Conservation (phyloP, 192 early-diverging fungal species). For the Linnemannia schmuckeri region DNA sequence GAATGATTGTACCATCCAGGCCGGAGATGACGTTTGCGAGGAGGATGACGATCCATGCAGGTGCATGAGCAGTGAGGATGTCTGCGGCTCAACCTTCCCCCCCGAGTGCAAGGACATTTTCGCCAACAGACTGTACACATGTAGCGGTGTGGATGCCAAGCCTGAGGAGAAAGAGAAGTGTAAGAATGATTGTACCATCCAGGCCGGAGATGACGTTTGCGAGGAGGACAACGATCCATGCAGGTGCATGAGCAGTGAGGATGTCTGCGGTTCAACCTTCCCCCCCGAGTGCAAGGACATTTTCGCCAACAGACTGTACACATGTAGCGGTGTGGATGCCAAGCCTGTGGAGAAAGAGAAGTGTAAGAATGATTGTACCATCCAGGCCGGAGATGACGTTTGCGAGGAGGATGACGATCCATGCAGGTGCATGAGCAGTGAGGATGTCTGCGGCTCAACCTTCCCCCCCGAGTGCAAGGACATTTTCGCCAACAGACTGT, state of each 20-base stretch:
- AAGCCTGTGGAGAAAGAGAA: neutral
- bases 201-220: neutral
- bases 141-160: neutral
- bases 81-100: constrained; percentile 12
- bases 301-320: constrained; percentile 1
- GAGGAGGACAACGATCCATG: neutral
- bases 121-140: neutral
- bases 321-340: neutral
- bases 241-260: neutral
- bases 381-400: neutral
- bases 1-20: neutral
- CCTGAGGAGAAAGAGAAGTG: neutral
- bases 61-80: neutral
- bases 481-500: constrained; percentile 4
- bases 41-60: neutral
- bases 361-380: neutral
- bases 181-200: neutral
- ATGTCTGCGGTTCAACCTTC: constrained; percentile 8
- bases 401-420: neutral
- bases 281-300: constrained; percentile 1
- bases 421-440: neutral
- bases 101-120: constrained; percentile 1
- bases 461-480: constrained; percentile 9
- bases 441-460: neutral
- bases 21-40: constrained; percentile 3